Evolutionary conservation across 164 flowering plant genomes (phyloP), one percentile per base, ranked within the genome.

Genomic region (Berberis vulgaris): DNA sequence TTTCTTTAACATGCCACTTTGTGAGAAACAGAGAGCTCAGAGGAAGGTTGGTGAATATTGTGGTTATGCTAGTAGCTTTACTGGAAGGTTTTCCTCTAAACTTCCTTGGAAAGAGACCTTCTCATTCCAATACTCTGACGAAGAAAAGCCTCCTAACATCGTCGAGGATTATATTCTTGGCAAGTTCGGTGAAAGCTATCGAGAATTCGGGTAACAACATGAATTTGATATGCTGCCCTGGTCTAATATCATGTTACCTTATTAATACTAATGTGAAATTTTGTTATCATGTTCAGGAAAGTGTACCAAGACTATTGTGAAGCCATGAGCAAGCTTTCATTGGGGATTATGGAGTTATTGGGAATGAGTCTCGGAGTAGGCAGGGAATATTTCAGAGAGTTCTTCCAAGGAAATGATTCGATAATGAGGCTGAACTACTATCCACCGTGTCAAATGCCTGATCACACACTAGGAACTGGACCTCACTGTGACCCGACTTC

Each of bases 101-200:
- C 83, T 90, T 0, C 97, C 97, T 0, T 90, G 97, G 97, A 90
- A 90, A 52, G 97, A 90, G 61, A 90, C 97, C 1, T 88, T 90
- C 47, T 84, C 97, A 8, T 81, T 89, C 45, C 69, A 71, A 7
- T 85, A 71, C 72, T 73, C 83, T 1, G 74, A 81, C 8, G 63
- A 81, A 5, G 45, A 47, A 9, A 64, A 58, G 44, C 69, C 69
- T 0, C 55, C 78, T 2, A 61, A 64, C 10, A 54, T 69, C 1
- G 88, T 90, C 6, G 54, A 79, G 54, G 83, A 86, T 1, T 90
- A 88, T 55, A 50, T 90, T 12, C 40, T 10, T 0, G 58, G 60
- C 40, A 67, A 63, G 54, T 64, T 88, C 77, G 97, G 95, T 2
- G 74, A 83, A 41, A 71, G 65, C 9, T 88, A 77, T 62, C 8